These are phyloP conservation scores for Setaria italica DNA, from an alignment of 202 grass and related monocot species.

Conservation along the genomic window DNA sequence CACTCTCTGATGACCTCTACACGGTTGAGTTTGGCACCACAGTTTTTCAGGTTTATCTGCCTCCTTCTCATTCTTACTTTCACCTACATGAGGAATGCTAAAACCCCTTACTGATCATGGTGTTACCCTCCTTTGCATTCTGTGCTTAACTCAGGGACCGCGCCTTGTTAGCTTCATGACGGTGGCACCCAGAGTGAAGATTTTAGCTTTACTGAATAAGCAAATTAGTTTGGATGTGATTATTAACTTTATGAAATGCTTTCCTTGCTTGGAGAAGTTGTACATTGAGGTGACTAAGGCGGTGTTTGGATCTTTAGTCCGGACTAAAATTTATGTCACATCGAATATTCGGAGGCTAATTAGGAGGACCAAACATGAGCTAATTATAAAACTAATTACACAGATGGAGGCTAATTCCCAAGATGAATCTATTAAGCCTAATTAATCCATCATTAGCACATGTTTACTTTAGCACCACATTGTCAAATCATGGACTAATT, in stretches of 20 bases:
- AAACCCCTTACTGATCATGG: not conserved
- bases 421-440: too few species aligned
- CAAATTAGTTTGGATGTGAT: not conserved
- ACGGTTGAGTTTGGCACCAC: not conserved
- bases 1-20: fast-evolving
- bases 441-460: too few species aligned
- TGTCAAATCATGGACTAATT: too few species aligned
- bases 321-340: too few species aligned
- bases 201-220: not conserved
- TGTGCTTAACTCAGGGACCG: not conserved
- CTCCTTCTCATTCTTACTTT: not conserved
- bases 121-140: not conserved
- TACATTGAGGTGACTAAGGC: constrained; percentile 14
- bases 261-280: not conserved
- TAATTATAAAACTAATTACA: too few species aligned
- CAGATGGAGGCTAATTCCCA: too few species aligned
- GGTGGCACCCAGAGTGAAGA: not conserved
- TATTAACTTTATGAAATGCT: not conserved
- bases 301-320: too few species aligned
- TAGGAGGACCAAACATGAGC: too few species aligned
- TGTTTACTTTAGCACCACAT: too few species aligned
- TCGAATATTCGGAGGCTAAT: too few species aligned
- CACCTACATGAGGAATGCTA: not conserved
- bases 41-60: not conserved
- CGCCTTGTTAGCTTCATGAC: not conserved